These are phyloP conservation scores for Solanum appendiculatum DNA, from an alignment of 257 asterid genomes.

Conservation along the genomic window DNA sequence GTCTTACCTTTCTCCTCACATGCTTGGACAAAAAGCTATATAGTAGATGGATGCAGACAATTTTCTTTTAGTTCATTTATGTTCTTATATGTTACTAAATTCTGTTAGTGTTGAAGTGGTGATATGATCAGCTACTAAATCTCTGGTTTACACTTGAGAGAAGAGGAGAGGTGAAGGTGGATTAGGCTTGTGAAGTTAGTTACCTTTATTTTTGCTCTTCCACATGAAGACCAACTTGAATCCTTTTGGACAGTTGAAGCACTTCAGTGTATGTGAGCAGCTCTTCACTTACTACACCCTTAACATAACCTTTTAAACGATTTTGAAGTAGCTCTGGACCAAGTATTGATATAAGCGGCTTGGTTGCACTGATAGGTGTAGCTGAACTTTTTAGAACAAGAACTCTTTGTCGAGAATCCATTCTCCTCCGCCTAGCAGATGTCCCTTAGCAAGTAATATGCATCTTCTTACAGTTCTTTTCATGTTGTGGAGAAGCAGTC, in stretches of 20 bases:
- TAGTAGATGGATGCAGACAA: background rate
- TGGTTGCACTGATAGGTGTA: slow-evolving; percentile 11
- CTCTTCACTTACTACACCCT: slow-evolving; percentile 52
- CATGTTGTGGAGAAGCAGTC: background rate
- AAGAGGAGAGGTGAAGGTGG: background rate
- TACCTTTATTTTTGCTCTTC: slow-evolving; percentile 73
- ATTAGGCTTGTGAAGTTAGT: background rate
- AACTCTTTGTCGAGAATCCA: slow-evolving; percentile 31
- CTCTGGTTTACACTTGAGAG: background rate
- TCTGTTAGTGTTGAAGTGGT: background rate
- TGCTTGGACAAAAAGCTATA: background rate
- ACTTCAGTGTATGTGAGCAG: slow-evolving; percentile 78
- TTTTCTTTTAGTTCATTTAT: background rate
- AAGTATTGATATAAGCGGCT: slow-evolving; percentile 28
- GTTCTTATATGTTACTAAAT: background rate
- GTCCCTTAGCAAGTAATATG: slow-evolving; percentile 51
- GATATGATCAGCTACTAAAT: background rate
- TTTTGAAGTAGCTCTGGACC: slow-evolving; percentile 48
- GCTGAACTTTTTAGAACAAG: slow-evolving; percentile 11
- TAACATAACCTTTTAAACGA: slow-evolving; percentile 57
- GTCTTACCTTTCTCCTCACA: background rate
- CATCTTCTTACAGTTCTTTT: slow-evolving; percentile 16
- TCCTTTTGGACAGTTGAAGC: slow-evolving; percentile 58
- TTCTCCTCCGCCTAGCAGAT: slow-evolving; percentile 72
- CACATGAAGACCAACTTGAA: slow-evolving; percentile 55